These are phyloP conservation scores for Podospora bellae-mahoneyi DNA, from an alignment of 495 filamentous ascomycete genomes.

Conservation along the genomic window DNA sequence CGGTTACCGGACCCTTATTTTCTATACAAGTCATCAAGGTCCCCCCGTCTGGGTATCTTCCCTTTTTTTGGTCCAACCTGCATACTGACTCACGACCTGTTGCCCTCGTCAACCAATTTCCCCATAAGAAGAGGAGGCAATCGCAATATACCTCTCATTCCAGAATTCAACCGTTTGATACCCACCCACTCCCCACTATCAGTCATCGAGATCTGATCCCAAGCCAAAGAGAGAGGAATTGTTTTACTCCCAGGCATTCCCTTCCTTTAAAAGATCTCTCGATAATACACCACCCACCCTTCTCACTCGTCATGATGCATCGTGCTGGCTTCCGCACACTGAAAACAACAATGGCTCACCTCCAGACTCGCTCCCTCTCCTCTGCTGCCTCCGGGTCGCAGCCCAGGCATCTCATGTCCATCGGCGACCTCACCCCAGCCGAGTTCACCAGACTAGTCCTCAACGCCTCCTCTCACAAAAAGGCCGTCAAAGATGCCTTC, in stretches of 20 bases:
- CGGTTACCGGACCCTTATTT: slow-evolving; percentile 1
- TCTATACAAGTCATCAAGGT: neutral
- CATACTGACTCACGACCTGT: slow-evolving; percentile 11
- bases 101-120: neutral
- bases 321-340: slow-evolving; percentile 26
- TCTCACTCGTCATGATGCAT: slow-evolving; percentile 23
- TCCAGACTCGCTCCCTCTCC: slow-evolving; percentile 31
- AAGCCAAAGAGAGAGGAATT: neutral
- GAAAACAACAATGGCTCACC: slow-evolving; percentile 24
- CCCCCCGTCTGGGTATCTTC: neutral
- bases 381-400: slow-evolving; percentile 28
- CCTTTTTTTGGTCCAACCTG: neutral
- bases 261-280: neutral
- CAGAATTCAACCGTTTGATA: neutral
- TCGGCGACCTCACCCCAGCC: slow-evolving; percentile 72
- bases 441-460: slow-evolving; percentile 79
- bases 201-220: neutral
- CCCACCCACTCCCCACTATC: neutral
- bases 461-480: slow-evolving; percentile 74
- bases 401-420: slow-evolving; percentile 84
- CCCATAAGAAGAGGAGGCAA: slow-evolving; percentile 2
- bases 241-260: neutral
- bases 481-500: slow-evolving; percentile 67
- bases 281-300: neutral
- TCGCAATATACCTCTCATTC: neutral